Base-by-base conservation (phyloP, 2,329 filamentous ascomycete genomes). In the Alternaria burnsii region DNA sequence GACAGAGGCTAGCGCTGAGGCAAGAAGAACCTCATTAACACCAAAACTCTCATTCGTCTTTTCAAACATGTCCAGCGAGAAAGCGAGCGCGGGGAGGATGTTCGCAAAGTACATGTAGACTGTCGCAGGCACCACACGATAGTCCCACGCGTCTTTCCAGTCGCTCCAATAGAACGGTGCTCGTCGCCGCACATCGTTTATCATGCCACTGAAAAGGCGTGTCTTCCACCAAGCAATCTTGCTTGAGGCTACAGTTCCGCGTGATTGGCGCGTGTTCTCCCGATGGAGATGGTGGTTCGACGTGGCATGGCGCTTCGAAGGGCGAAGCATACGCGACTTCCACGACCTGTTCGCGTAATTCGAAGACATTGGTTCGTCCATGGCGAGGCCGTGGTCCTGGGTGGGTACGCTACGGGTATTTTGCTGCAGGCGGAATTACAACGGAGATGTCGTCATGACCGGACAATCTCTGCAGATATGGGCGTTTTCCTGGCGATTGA, bases 51-150 rank as follows among this genome's bases (percentile, higher is more conserved):
- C 90, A 62, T 89, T 83, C 0, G 92, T 97, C 79, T 94, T 94
- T 62, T 89, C 90, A 75, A 96, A 95, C 93, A 97, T 97, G 79
- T 97, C 93, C 54, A 97, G 84, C 1, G 92, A 95, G 80, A 97
- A 97, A 48, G 93, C 93, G 61, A 97, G 81, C 1, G 93, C 93
- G 1, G 93, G 93, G 12, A 97, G 81, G 72, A 97, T 95, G 80
- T 96, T 96, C 65, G 93, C 92, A 85, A 96, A 97, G 82, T 95
- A 97, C 91, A 96, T 97, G 80, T 96, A 96, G 30, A 96, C 71
- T 6, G 93, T 96, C 16, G 92, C 92, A 1, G 93, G 93, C 40
- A 97, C 86, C 42, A 97, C 91, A 55, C 93, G 87, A 81, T 97
- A 97, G 75, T 96, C 91, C 91, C 91, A 95, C 1, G 93, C 93